phyloP scores from a whole-genome alignment of 495 filamentous ascomycete species.

The Astrothelium subdiscretum region DNA sequence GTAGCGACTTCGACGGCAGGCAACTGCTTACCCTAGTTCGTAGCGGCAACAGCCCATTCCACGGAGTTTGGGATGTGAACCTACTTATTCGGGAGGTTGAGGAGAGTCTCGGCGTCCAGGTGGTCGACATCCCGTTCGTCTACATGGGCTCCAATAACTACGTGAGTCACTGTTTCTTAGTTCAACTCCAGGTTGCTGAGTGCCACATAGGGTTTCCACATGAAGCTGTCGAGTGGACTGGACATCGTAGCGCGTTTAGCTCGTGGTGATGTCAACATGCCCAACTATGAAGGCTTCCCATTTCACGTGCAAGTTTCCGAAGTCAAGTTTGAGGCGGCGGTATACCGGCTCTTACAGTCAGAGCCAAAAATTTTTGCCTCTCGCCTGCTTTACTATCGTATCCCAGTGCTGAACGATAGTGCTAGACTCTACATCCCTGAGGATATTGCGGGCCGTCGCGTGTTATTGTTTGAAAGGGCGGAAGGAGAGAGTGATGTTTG shows the following conservation, averaged over 20 bases:
- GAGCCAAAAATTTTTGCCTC: constrained; percentile 18
- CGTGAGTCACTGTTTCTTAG: constrained; percentile 17
- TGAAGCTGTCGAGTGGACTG: constrained; percentile 19
- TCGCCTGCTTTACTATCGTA: constrained; percentile 21
- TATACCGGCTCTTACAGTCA: constrained; percentile 20
- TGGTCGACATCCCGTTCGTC: constrained; percentile 20
- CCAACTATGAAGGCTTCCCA: constrained; percentile 19
- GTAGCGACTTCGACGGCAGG: constrained; percentile 20
- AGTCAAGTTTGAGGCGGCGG: constrained; percentile 21
- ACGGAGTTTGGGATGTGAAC: constrained; percentile 16
- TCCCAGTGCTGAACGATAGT: constrained; percentile 18
- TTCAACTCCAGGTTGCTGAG: neutral
- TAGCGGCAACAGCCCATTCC: constrained; percentile 20
- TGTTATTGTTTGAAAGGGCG: constrained; percentile 26
- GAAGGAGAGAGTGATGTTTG: constrained; percentile 23
- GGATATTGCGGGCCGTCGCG: constrained; percentile 22
- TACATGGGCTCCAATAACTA: constrained; percentile 23
- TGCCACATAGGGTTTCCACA: constrained; percentile 15
- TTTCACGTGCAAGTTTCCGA: constrained; percentile 6
- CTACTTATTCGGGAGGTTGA: constrained; percentile 26
- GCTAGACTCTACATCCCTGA: constrained; percentile 7
- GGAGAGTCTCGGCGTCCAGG: constrained; percentile 16
- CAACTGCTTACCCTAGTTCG: constrained; percentile 18
- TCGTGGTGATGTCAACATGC: constrained; percentile 26
- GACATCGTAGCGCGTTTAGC: constrained; percentile 25